Conservation (phyloP, 176 grass and related monocot species). For the Bolboschoenus planiculmis region DNA sequence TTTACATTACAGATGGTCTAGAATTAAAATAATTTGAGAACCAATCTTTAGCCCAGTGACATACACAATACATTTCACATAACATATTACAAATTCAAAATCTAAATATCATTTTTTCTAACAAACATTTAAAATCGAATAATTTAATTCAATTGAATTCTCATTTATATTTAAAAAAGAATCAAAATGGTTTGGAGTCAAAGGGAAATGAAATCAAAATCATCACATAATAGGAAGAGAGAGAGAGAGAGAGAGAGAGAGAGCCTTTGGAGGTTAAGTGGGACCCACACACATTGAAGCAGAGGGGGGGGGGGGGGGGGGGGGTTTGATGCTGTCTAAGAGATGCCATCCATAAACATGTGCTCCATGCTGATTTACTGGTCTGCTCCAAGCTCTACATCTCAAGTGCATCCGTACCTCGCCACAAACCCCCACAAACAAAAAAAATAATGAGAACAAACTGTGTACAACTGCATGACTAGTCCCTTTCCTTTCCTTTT, state of each 20-base stretch:
- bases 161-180: no score
- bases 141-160: no score
- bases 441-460: not conserved
- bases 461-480: not conserved
- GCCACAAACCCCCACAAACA: not conserved
- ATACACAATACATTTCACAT: no score
- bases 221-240: not conserved
- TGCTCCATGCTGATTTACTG: slow-evolving; percentile 6
- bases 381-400: slow-evolving; percentile 17
- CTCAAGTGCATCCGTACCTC: not conserved
- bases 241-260: not conserved
- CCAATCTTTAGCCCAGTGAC: no score
- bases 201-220: no score
- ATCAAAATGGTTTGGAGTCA: not conserved
- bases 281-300: not conserved
- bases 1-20: no score
- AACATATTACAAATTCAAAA: no score
- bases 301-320: not conserved
- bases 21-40: no score
- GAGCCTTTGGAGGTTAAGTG: not conserved
- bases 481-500: not conserved
- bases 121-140: no score
- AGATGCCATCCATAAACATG: slow-evolving; percentile 15
- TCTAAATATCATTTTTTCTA: no score
- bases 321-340: slow-evolving; percentile 20